phyloP scores from a whole-genome alignment of 345 rosid species.

The Citrus cavaleriei region DNA sequence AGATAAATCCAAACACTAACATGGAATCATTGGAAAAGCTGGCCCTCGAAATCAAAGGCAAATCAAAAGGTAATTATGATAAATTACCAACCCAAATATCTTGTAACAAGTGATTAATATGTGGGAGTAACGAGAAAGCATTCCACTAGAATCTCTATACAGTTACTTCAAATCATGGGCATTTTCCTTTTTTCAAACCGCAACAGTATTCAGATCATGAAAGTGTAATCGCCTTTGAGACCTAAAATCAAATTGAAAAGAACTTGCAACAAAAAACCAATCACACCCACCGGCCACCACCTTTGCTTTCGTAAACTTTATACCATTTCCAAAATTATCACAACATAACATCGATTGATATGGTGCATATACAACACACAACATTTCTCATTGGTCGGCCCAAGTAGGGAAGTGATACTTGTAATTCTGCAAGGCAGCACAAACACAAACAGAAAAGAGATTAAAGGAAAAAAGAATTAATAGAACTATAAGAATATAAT shows the following conservation, averaged over 20 bases:
- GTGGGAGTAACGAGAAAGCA: no score
- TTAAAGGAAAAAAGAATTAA: not conserved
- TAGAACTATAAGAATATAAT: not conserved
- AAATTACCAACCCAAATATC: not conserved
- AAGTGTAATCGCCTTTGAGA: not conserved
- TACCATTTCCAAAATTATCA: not conserved
- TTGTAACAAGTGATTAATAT: not conserved
- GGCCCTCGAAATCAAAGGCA: constrained; percentile 2
- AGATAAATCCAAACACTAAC: not conserved
- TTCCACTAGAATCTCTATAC: not conserved
- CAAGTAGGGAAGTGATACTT: not conserved
- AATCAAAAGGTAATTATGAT: not conserved
- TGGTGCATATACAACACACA: not conserved
- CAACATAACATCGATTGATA: not conserved
- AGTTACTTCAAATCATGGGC: not conserved
- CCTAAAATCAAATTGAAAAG: not conserved
- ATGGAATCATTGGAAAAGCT: constrained; percentile 1
- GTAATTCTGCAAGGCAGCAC: not conserved
- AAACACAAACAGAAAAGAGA: no score
- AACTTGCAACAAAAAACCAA: not conserved
- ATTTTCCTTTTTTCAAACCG: not conserved
- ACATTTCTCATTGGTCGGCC: not conserved
- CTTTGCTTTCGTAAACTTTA: not conserved
- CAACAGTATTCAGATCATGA: not conserved
- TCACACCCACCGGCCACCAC: not conserved